A percentile compares a stretch with the other conserved stretches of the same genome.
phyloP scores from a whole-genome alignment of 2,329 filamentous ascomycete genomes.

The Penicillium occitanis region DNA sequence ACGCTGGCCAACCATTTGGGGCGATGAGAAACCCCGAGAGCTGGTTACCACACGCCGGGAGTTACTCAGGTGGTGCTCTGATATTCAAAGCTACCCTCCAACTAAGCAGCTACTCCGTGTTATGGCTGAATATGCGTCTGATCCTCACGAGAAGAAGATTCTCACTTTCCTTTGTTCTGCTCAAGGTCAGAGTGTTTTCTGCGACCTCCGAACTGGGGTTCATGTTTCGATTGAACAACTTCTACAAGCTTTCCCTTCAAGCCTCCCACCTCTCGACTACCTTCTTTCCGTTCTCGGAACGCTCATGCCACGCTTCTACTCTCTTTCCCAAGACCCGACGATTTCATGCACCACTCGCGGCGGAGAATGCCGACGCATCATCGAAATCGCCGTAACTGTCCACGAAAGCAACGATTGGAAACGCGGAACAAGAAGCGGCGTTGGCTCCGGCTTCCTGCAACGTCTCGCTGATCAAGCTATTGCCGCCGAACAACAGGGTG shows the following conservation, averaged over 20 bases:
- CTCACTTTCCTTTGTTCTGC: conserved; percentile 81
- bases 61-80: conserved; percentile 91
- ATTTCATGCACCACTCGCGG: conserved; percentile 70
- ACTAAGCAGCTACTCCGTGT: conserved; percentile 82
- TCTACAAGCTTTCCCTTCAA: conserved; percentile 85
- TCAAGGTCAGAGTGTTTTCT: conserved; percentile 89
- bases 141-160: conserved; percentile 83
- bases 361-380: conserved; percentile 70
- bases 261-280: conserved; percentile 79
- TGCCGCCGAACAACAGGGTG: conserved; percentile 62
- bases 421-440: conserved; percentile 70
- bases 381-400: conserved; percentile 96
- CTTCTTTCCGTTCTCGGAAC: conserved; percentile 78
- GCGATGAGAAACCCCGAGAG: conserved; percentile 79
- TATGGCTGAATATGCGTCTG: conserved; percentile 78
- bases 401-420: conserved; percentile 84
- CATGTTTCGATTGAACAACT: conserved; percentile 84
- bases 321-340: conserved; percentile 91
- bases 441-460: conserved; percentile 92
- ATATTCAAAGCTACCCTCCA: conserved; percentile 88
- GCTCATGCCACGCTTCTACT: conserved; percentile 98
- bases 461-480: conserved; percentile 74
- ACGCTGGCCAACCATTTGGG: conserved; percentile 98
- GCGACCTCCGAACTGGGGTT: conserved; percentile 86
- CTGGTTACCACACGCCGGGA: conserved; percentile 88